phyloP scores from a whole-genome alignment of 345 rosid species.

The Cochlearia excelsa region DNA sequence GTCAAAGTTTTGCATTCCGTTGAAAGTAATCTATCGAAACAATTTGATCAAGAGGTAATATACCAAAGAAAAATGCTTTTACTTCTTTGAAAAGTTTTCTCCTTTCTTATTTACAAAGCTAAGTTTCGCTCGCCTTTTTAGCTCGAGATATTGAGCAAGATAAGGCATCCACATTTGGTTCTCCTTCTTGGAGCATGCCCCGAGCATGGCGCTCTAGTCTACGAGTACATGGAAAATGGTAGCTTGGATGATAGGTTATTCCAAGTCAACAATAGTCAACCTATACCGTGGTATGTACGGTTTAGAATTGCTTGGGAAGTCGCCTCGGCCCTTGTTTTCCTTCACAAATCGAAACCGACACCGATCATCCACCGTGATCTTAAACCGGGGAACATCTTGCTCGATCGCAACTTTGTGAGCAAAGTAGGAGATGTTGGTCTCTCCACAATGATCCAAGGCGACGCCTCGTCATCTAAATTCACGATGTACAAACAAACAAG shows the following conservation, averaged over 20 bases:
- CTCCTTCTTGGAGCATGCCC: not conserved
- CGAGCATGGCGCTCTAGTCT: not conserved
- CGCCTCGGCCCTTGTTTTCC: not conserved
- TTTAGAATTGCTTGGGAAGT: not conserved
- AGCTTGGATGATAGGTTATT: not conserved
- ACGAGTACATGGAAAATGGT: not conserved
- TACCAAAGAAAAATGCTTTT: not conserved
- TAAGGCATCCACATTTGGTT: not conserved
- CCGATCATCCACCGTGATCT: conserved; percentile 50
- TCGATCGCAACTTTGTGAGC: conserved; percentile 74
- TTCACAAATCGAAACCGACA: not conserved
- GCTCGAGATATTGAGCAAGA: not conserved
- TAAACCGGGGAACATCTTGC: conserved; percentile 87
- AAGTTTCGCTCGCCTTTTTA: conserved; percentile 4
- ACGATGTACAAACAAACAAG: conserved; percentile 49
- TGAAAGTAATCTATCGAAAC: conserved; percentile 29
- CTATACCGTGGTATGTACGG: not conserved
- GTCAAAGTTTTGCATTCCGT: conserved; percentile 41
- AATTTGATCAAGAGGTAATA: conserved; percentile 38
- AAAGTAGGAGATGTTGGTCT: conserved; percentile 93
- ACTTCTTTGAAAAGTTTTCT: not conserved
- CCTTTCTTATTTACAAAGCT: not conserved
- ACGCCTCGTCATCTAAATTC: conserved; percentile 33
- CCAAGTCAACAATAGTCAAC: not conserved
- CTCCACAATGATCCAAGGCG: conserved; percentile 52